Conservation (phyloP, 2,329 filamentous ascomycete species). For the Parascedosporium putredinis region DNA sequence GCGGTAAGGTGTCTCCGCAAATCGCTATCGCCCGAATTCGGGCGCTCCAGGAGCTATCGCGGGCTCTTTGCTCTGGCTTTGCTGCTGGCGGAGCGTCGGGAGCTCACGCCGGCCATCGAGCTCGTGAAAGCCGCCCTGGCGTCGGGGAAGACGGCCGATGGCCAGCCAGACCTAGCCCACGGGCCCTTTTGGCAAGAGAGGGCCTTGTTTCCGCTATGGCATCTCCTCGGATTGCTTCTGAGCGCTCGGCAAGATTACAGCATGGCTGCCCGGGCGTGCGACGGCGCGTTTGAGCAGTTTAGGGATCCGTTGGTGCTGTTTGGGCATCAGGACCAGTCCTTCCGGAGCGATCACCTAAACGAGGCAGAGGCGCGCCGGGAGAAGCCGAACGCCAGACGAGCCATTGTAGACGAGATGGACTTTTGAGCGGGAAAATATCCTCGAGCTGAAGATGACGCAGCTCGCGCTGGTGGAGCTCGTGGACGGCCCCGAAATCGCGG, state of each 20-base stretch:
- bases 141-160: slow-evolving; percentile 38
- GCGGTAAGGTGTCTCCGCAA: slow-evolving; percentile 68
- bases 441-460: slow-evolving; percentile 97
- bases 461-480: slow-evolving; percentile 71
- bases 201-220: slow-evolving; percentile 72
- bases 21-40: slow-evolving; percentile 57
- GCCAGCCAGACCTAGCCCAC: slow-evolving; percentile 31
- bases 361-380: slow-evolving; percentile 28
- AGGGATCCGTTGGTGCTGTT: slow-evolving; percentile 61
- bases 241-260: slow-evolving; percentile 79
- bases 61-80: slow-evolving; percentile 71
- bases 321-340: slow-evolving; percentile 45
- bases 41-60: slow-evolving; percentile 58
- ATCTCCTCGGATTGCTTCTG: slow-evolving; percentile 75
- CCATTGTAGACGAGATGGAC: slow-evolving; percentile 67
- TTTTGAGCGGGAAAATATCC: slow-evolving; percentile 74
- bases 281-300: slow-evolving; percentile 87
- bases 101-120: slow-evolving; percentile 71
- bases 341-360: slow-evolving; percentile 58
- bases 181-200: slow-evolving; percentile 52
- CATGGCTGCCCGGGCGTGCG: slow-evolving; percentile 72
- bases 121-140: slow-evolving; percentile 68
- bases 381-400: slow-evolving; percentile 15
- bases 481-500: slow-evolving; percentile 74
- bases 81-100: slow-evolving; percentile 79